Base-by-base conservation (phyloP, 2,329 filamentous ascomycete genomes). In the Xylaria digitata region DNA sequence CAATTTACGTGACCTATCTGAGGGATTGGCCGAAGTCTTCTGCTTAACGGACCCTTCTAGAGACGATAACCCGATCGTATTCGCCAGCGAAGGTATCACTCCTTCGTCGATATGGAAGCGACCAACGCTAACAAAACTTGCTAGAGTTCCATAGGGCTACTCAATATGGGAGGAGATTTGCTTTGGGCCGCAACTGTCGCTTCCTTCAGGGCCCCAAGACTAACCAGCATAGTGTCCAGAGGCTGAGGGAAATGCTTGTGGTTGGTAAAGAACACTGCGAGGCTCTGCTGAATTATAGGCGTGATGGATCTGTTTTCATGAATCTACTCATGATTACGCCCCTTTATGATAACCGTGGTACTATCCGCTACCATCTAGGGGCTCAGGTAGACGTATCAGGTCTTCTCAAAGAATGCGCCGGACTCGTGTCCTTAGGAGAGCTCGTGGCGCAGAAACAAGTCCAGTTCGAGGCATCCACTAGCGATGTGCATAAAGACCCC, bases 121-220 rank as follows among this genome's bases (percentile, higher is more conserved):
- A 15, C 43, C 43, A 32, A 40, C 11, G 54, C 65, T 72, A 59
- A 72, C 52, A 45, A 17, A 37, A 26, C 9, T 9, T 13, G 11
- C 9, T 50, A 91, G 90, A 92, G 77, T 94, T 93, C 72, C 86
- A 92, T 71, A 84, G 87, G 54, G 92, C 90, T 4, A 93, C 90
- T 0, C 90, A 93, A 70, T 94, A 93, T 74, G 90, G 90, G 3
- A 88, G 91, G 80, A 85, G 84, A 63, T 92, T 94, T 75, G 86
- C 89, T 2, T 86, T 94, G 19, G 92, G 92, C 0, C 87, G 90
- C 37, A 94, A 94, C 70, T 94, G 92, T 72, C 87, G 92, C 7
- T 94, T 94, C 73, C 84, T 94, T 1, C 92, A 94, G 76, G 92
- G 92, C 0, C 91, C 91, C 0, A 87, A 86, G 72, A 93, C 91